Percentiles rank a stretch among this genome's conserved stretches.
These are phyloP conservation scores for Wickerhamiella musiphila DNA, from an alignment of 805 yeast genomes.

Conservation along the genomic window DNA sequence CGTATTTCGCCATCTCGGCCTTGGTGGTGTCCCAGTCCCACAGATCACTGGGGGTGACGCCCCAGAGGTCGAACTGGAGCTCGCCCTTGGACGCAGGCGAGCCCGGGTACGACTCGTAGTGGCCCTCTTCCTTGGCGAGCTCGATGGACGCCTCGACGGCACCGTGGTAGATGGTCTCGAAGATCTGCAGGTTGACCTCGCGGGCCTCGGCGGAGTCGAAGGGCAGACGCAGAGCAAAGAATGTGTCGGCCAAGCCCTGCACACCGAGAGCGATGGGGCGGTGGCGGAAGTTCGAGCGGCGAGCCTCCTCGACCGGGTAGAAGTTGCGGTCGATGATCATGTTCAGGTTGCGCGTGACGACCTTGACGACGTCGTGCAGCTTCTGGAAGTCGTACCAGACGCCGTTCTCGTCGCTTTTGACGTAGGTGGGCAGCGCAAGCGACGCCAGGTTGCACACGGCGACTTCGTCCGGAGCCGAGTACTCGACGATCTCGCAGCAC, in stretches of 20 bases:
- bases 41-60: slow-evolving; percentile 52
- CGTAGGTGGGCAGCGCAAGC: slow-evolving; percentile 66
- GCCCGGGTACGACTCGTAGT: slow-evolving; percentile 57
- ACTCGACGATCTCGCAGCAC: slow-evolving; percentile 89
- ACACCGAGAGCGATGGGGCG: slow-evolving; percentile 96
- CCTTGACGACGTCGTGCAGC: slow-evolving; percentile 62
- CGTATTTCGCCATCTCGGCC: slow-evolving; percentile 38
- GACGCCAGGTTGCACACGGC: slow-evolving; percentile 95
- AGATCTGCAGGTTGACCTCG: slow-evolving; percentile 61
- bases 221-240: slow-evolving; percentile 62
- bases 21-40: slow-evolving; percentile 79
- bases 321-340: slow-evolving; percentile 66
- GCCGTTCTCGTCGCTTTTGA: slow-evolving; percentile 27
- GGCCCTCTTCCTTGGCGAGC: slow-evolving; percentile 50
- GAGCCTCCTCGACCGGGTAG: slow-evolving; percentile 72
- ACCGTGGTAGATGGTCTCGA: slow-evolving; percentile 91
- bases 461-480: slow-evolving; percentile 78
- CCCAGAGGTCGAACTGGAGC: slow-evolving; percentile 82
- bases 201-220: slow-evolving; percentile 74
- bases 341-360: slow-evolving; percentile 63
- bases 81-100: slow-evolving; percentile 82
- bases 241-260: slow-evolving; percentile 90
- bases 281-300: slow-evolving; percentile 57
- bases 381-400: slow-evolving; percentile 51
- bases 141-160: slow-evolving; percentile 79